Evolutionary conservation across 2,329 filamentous ascomycete species (phyloP).

Genomic region (Neonectria ditissima): DNA sequence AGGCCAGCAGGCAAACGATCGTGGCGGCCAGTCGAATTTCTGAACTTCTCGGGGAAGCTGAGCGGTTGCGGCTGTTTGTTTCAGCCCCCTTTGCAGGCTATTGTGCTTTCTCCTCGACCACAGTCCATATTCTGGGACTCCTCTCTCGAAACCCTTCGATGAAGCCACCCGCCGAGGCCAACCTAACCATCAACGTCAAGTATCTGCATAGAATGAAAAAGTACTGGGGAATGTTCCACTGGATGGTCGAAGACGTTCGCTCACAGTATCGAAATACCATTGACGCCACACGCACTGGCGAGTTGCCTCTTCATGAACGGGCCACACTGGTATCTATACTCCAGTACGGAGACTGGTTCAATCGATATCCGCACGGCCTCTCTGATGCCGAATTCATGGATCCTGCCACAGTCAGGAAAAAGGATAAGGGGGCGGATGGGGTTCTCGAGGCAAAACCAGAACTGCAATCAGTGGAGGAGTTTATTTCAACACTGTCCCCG

Average conservation of each 20-base stretch:
- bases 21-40: constrained; percentile 90
- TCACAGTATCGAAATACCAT: constrained; percentile 88
- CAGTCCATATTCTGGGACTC: constrained; percentile 92
- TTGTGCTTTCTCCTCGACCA: constrained; percentile 91
- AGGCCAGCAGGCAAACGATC: constrained; percentile 80
- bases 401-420: constrained; percentile 73
- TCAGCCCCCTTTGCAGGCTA: constrained; percentile 95
- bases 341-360: constrained; percentile 98
- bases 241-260: constrained; percentile 92
- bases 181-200: constrained; percentile 87
- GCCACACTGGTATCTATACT: constrained; percentile 75
- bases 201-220: constrained; percentile 96
- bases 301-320: constrained; percentile 59
- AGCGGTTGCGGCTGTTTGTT: constrained; percentile 75
- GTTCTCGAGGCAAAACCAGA: constrained; percentile 90
- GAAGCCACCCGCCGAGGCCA: constrained; percentile 82
- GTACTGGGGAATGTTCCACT: constrained; percentile 99
- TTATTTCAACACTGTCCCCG: constrained; percentile 84
- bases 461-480: constrained; percentile 94
- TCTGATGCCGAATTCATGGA: constrained; percentile 87
- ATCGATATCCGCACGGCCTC: constrained; percentile 92
- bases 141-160: constrained; percentile 85
- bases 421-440: constrained; percentile 85
- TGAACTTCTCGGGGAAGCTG: constrained; percentile 81
- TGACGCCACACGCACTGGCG: constrained; percentile 80